phyloP scores from a whole-genome alignment of 2,329 filamentous ascomycete genomes.

The Claviceps quebecensis region DNA sequence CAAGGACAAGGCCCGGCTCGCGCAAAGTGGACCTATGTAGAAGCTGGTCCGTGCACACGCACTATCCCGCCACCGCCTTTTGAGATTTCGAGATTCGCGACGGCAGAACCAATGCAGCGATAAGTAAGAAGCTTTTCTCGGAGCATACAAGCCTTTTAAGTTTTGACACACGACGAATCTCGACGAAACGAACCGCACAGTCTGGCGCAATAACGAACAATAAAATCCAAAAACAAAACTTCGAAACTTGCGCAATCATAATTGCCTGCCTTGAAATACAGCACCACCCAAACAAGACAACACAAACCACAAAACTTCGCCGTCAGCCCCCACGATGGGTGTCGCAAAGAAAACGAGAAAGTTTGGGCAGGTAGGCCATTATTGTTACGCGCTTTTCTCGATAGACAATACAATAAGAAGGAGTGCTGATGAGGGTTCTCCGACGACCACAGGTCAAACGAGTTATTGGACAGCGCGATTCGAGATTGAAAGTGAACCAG shows the following conservation, averaged over 20 bases:
- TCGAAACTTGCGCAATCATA: too few relatives aligned
- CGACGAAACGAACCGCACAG: neutral
- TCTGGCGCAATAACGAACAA: neutral
- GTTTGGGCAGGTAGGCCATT: constrained; percentile 51
- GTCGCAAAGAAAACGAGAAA: constrained; percentile 83
- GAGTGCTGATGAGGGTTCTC: neutral
- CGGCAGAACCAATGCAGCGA: constrained; percentile 5
- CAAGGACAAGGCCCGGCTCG: neutral
- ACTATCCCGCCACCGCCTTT: constrained; percentile 15
- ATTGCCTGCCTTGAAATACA: too few relatives aligned
- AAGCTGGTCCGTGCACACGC: constrained; percentile 16
- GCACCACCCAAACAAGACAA: neutral
- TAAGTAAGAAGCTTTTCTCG: constrained; percentile 5
- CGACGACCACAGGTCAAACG: constrained; percentile 50
- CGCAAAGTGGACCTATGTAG: neutral
- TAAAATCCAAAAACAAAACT: neutral
- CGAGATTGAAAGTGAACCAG: constrained; percentile 68
- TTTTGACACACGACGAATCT: neutral
- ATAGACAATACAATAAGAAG: neutral
- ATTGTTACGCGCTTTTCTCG: constrained; percentile 14
- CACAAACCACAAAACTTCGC: neutral
- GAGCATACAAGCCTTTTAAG: neutral
- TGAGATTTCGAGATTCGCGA: constrained; percentile 6
- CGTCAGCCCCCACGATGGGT: constrained; percentile 47
- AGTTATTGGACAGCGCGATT: constrained; percentile 69